Base-by-base conservation (phyloP, 345 rosid species). In the Orychophragmus violaceus region DNA sequence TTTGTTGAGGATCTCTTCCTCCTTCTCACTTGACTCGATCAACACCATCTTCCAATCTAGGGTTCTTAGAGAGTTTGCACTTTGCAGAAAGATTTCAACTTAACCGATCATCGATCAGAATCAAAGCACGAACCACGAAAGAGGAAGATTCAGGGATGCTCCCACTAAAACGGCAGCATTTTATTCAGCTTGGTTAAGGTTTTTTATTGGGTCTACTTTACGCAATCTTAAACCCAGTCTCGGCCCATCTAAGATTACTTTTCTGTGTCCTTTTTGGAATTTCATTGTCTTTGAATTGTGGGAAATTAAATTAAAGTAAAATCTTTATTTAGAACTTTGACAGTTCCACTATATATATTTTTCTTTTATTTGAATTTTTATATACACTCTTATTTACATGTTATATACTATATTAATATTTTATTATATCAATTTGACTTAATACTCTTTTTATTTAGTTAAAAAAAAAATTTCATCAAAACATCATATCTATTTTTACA, bases 21-120 rank as follows among this genome's bases (percentile, higher is more conserved):
- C 70, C 14, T 9, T 57, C 60, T 69, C 76, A 36, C 66, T 70
- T 46, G 76, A 64, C 48, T 74, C 82, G 30, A 86, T 84, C 65
- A 84, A 39, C 57, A 72, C 91, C 91, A 86, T 86, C 66, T 78
- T 71, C 35, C 35, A 52, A n/a, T 39, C 35, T 72, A 58, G 71
- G 66, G 18, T 72, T 65, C 41, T 35, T 28, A 7, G 35, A 35
- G 64, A 14, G 65, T 54, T 63, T 55, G 50, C 62, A 14, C 59
- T 54, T 63, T 55, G 50, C 62, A 35, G 17, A 53, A 69, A 69
- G 52, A 7, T 69, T 60, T 50, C 29, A 36, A 41, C 18, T 46
- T 23, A 4, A 27, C 23, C 14, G 25, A 42, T 52, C 56, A 48
- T 62, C 74, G 55, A 71, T 64, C 62, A 61, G 63, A 22, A 41